Evolutionary conservation across 352 stramenopile genomes (phyloP).

Genomic region (Aphanomyces cochlioides): DNA sequence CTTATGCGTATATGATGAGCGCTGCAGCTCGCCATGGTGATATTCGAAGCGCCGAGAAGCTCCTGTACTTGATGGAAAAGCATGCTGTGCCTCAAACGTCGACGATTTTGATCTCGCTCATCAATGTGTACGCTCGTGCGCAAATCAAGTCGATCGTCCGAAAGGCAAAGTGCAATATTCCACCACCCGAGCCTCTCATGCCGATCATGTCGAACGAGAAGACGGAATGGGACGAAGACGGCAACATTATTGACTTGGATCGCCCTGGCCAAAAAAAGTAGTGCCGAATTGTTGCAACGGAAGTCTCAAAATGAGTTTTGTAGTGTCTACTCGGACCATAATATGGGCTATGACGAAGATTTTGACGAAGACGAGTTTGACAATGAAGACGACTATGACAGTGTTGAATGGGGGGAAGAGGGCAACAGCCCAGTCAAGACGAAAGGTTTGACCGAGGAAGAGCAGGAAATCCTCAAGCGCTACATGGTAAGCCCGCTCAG

Average conservation of each 20-base stretch:
- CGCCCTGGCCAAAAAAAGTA: conserved; percentile 61
- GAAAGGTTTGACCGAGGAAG: neutral
- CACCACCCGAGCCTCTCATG: conserved; percentile 37
- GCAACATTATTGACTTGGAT: conserved; percentile 65
- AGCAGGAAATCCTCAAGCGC: conserved; percentile 16
- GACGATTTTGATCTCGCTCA: conserved; percentile 65
- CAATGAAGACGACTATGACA: conserved; percentile 42
- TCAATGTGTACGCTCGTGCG: conserved; percentile 76
- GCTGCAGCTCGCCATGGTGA: conserved; percentile 75
- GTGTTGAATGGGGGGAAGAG: conserved; percentile 39
- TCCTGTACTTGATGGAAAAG: conserved; percentile 64
- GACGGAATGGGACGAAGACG: conserved; percentile 71
- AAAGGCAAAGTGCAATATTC: conserved; percentile 50
- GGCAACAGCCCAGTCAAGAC: conserved; percentile 27
- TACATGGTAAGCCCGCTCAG: conserved; percentile 1
- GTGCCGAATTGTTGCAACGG: conserved; percentile 35
- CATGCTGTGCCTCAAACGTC: conserved; percentile 64
- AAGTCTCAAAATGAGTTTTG: neutral
- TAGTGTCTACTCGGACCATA: conserved; percentile 54
- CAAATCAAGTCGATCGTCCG: conserved; percentile 62
- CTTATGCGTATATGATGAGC: conserved; percentile 75
- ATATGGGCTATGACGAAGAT: conserved; percentile 56
- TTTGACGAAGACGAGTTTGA: conserved; percentile 40
- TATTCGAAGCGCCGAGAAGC: conserved; percentile 66
- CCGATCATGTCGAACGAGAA: conserved; percentile 65